These are phyloP conservation scores for Stagonosporopsis cucurbitacearum DNA, from an alignment of 2,329 filamentous ascomycete genomes.

Conservation along the genomic window DNA sequence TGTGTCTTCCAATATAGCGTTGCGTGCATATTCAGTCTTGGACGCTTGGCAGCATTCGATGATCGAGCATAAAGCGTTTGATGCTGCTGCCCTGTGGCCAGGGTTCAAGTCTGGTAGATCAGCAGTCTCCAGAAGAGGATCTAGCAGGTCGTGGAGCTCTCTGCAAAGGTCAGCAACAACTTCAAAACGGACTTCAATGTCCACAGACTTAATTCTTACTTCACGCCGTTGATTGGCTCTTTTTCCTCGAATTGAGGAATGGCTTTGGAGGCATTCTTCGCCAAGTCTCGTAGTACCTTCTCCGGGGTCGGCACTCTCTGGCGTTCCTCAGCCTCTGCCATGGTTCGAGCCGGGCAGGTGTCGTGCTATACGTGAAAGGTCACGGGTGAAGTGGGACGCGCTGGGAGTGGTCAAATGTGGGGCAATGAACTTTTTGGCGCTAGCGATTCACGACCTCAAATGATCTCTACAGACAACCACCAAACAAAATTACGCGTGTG, in stretches of 20 bases:
- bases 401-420: slow-evolving; percentile 9
- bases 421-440: slow-evolving; percentile 10
- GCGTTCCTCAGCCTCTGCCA: slow-evolving; percentile 7
- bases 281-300: slow-evolving; percentile 34
- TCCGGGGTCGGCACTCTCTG: slow-evolving; percentile 32
- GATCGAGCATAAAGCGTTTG: slow-evolving; percentile 55
- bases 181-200: slow-evolving; percentile 23
- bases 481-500: neutral
- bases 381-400: slow-evolving; percentile 11
- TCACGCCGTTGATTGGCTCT: slow-evolving; percentile 38
- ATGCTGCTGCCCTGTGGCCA: slow-evolving; percentile 55
- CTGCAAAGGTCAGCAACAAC: slow-evolving; percentile 35
- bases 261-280: slow-evolving; percentile 33
- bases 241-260: slow-evolving; percentile 35
- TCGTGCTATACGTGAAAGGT: slow-evolving; percentile 6
- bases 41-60: slow-evolving; percentile 51
- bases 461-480: neutral
- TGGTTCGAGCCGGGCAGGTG: neutral
- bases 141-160: slow-evolving; percentile 36
- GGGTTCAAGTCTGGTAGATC: slow-evolving; percentile 39
- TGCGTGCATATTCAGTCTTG: slow-evolving; percentile 30
- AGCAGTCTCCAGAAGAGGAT: slow-evolving; percentile 43
- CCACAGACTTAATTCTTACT: slow-evolving; percentile 50
- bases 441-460: neutral
- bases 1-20: slow-evolving; percentile 42